Evolutionary conservation across 1,284 basidiomycete species (phyloP), one percentile per base, ranked within the genome.

Genomic region (Wolfiporia cocos): DNA sequence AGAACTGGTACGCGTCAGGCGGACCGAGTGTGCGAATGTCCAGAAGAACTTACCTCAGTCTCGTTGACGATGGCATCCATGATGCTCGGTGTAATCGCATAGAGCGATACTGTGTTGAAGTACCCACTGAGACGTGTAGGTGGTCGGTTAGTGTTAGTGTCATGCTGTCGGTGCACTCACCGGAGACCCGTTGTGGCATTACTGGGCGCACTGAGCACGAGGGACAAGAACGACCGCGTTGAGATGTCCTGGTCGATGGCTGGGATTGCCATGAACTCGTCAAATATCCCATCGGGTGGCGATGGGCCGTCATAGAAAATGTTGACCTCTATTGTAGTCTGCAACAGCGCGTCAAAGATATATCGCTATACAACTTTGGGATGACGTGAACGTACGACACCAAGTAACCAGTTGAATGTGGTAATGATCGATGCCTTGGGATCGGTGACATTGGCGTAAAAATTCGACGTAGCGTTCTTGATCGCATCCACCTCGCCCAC

Each of bases 381-480:
- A 7, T 28, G 26, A 23, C 12, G 20, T 15, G n/a, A 20, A 45
- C 49, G 42, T 44, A 73, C 75, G 51, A 63, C 34, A 7, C 69
- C 70, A 5, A 65, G 46, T 3, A 69, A n/a, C 41, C 66, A 73
- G 44, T 72, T 74, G 43, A 73, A 79, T 0, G 76, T 67, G 0
- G 73, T 66, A 31, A 84, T 69, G n/a, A 79, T 67, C 2, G 55
- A 61, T 5, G 81, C 83, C 56, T 81, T 84, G 1, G 76, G 76
- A 50, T 81, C 78, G 0, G 54, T 71, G 10, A 70, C 69, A 3
- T 64, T 67, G 6, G 62, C 57, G 2, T 64, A 52, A 53, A 81
- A 84, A n/a, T 68, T 67, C 11, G 65, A 64, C 0, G 70, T 70
- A 0, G 79, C 81, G 3, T 50, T 59, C 15, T 58, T 61, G 20